Percentiles rank a stretch among this genome's conserved stretches.
These are phyloP conservation scores for Quillaja saponaria DNA, from an alignment of 306 rosid species.

Conservation along the genomic window DNA sequence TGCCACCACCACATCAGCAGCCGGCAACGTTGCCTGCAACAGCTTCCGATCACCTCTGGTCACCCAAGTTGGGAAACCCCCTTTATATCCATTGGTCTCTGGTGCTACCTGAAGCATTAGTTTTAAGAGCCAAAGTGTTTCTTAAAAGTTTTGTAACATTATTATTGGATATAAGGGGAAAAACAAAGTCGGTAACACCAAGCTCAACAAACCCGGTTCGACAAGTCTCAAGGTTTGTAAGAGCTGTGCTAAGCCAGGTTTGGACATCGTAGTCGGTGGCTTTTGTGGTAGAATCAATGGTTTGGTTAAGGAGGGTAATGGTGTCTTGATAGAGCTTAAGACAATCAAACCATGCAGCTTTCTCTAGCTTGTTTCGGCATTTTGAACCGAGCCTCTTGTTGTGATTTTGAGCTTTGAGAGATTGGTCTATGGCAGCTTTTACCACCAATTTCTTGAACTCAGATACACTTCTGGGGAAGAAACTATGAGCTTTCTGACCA, in stretches of 20 bases:
- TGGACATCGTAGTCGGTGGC: conserved; percentile 41
- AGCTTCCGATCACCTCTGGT: conserved; percentile 43
- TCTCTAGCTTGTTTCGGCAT: conserved; percentile 41
- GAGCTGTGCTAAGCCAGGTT: conserved; percentile 58
- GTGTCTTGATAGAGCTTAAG: conserved; percentile 46
- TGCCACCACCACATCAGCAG: conserved; percentile 52
- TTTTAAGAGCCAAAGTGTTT: conserved; percentile 41
- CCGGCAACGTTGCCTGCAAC: conserved; percentile 33
- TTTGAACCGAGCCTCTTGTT: conserved; percentile 43
- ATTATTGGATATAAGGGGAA: conserved; percentile 48
- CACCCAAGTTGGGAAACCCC: conserved; percentile 53
- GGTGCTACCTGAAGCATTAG: conserved; percentile 27
- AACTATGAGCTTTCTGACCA: not conserved
- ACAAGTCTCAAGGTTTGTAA: conserved; percentile 57
- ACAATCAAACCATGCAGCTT: conserved; percentile 55
- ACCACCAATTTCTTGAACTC: conserved; percentile 43
- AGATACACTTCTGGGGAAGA: conserved; percentile 30
- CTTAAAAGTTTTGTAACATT: conserved; percentile 50
- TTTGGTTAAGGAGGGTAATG: conserved; percentile 51
- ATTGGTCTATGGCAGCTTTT: conserved; percentile 34
- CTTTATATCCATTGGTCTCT: conserved; percentile 10
- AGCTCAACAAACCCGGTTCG: conserved; percentile 54
- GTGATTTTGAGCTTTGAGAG: conserved; percentile 38
- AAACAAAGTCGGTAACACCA: conserved; percentile 38
- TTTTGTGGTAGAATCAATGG: conserved; percentile 32